Conservation (phyloP, 495 filamentous ascomycete species). For the Neurospora africana region DNA sequence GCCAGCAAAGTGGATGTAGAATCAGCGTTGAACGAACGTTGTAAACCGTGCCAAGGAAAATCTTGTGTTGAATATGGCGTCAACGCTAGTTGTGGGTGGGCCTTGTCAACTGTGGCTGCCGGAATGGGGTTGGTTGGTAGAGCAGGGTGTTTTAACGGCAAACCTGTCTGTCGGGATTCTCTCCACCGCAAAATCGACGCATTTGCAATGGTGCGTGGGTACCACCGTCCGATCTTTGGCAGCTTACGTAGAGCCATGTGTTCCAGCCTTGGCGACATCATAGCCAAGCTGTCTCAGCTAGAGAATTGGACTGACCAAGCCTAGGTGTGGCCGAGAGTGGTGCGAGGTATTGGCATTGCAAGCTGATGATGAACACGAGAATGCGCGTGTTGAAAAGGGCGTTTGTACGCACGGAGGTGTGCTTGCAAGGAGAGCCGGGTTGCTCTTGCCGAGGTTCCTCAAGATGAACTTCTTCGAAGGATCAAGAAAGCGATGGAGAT, state of each 20-base stretch:
- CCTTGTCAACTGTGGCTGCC: background rate
- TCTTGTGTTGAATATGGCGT: background rate
- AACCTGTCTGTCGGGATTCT: background rate
- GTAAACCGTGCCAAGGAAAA: background rate
- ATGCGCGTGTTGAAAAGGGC: background rate
- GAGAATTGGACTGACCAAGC: background rate
- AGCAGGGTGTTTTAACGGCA: background rate
- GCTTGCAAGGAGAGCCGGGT: background rate
- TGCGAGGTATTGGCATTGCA: background rate
- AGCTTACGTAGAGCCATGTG: background rate
- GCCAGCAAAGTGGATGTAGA: background rate
- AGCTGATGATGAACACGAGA: background rate
- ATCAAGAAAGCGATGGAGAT: background rate
- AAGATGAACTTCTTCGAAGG: background rate
- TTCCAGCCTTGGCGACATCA: background rate
- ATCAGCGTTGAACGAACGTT: background rate
- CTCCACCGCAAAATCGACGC: background rate
- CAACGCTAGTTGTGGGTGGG: background rate
- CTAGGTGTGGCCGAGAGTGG: background rate
- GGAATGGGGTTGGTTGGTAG: background rate
- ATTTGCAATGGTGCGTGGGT: background rate
- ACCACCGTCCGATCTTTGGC: background rate
- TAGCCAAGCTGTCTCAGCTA: background rate
- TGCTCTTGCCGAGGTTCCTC: background rate
- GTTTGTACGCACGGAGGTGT: background rate